A percentile compares a stretch with the other conserved stretches of the same genome.
phyloP scores from a whole-genome alignment of 139 green algal species.

The Volvox africanus region DNA sequence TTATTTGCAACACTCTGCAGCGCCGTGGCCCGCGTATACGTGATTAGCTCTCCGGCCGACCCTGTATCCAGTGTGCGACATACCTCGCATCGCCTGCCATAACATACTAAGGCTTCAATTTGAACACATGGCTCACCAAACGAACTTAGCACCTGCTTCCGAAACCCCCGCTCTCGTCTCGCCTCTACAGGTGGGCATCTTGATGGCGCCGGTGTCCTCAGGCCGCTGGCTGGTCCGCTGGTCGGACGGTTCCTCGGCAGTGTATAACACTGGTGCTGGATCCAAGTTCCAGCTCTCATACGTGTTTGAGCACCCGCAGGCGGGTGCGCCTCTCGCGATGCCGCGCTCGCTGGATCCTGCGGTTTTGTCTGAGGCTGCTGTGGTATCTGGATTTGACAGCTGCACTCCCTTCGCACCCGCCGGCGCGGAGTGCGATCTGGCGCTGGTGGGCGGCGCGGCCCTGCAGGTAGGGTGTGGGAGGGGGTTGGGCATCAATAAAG shows the following conservation, averaged over 20 bases:
- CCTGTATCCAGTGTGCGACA: too few relatives aligned
- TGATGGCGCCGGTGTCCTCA: background rate
- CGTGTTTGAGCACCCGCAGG: slow-evolving; percentile 45
- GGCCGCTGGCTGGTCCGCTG: slow-evolving; percentile 55
- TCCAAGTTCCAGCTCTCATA: slow-evolving; percentile 64
- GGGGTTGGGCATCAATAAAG: background rate
- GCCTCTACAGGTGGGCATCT: slow-evolving; percentile 15
- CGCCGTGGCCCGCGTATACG: too few relatives aligned
- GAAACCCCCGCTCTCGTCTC: too few relatives aligned
- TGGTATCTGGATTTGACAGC: slow-evolving; percentile 32
- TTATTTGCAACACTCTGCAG: too few relatives aligned
- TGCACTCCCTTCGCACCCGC: background rate
- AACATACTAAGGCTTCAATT: too few relatives aligned
- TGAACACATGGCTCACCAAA: too few relatives aligned
- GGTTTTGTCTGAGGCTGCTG: background rate
- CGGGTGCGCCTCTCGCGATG: slow-evolving; percentile 35
- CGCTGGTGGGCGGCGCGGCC: background rate
- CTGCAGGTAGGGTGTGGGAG: slow-evolving; percentile 6
- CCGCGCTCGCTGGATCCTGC: slow-evolving; percentile 6
- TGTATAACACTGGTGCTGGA: slow-evolving; percentile 47
- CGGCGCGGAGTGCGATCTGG: background rate
- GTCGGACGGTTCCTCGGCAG: slow-evolving; percentile 43
- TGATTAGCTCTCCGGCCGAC: too few relatives aligned
- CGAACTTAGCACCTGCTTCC: too few relatives aligned
- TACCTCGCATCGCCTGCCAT: too few relatives aligned